Percentiles rank a stretch among this genome's conserved stretches.
These are phyloP conservation scores for Aspergillus hiratsukae DNA, from an alignment of 2,329 filamentous ascomycete species.

Conservation along the genomic window DNA sequence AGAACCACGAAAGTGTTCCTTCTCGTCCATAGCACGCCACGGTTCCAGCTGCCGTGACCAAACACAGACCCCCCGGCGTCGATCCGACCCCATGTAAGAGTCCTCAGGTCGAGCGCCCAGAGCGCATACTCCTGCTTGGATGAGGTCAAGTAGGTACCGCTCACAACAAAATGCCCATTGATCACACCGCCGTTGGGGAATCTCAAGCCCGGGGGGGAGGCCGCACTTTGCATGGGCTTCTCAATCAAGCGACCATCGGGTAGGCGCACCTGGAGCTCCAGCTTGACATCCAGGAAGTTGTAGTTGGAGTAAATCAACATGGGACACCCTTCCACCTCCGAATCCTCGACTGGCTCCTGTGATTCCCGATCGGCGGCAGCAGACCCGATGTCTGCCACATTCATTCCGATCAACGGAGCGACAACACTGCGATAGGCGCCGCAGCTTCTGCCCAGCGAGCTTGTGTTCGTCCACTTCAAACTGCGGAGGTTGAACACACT, in stretches of 20 bases:
- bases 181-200: slow-evolving; percentile 96
- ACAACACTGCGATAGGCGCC: slow-evolving; percentile 96
- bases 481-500: slow-evolving; percentile 96
- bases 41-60: slow-evolving; percentile 95
- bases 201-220: slow-evolving; percentile 84
- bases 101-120: slow-evolving; percentile 87
- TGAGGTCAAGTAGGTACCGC: slow-evolving; percentile 93
- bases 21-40: slow-evolving; percentile 87
- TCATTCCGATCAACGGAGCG: slow-evolving; percentile 61
- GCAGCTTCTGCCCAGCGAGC: slow-evolving; percentile 81
- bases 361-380: slow-evolving; percentile 36
- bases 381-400: slow-evolving; percentile 42
- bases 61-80: slow-evolving; percentile 93
- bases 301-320: slow-evolving; percentile 99
- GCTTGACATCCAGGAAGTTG: slow-evolving; percentile 94
- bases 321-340: slow-evolving; percentile 45
- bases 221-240: slow-evolving; percentile 74
- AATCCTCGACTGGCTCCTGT: slow-evolving; percentile 29
- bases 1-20: slow-evolving; percentile 94
- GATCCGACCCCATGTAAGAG: slow-evolving; percentile 89
- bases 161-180: slow-evolving; percentile 94
- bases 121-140: slow-evolving; percentile 97
- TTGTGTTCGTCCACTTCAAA: slow-evolving; percentile 91
- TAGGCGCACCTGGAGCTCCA: slow-evolving; percentile 84
- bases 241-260: slow-evolving; percentile 81